phyloP scores from a whole-genome alignment of 148 eudicot species.

The Rhododendron simsii region DNA sequence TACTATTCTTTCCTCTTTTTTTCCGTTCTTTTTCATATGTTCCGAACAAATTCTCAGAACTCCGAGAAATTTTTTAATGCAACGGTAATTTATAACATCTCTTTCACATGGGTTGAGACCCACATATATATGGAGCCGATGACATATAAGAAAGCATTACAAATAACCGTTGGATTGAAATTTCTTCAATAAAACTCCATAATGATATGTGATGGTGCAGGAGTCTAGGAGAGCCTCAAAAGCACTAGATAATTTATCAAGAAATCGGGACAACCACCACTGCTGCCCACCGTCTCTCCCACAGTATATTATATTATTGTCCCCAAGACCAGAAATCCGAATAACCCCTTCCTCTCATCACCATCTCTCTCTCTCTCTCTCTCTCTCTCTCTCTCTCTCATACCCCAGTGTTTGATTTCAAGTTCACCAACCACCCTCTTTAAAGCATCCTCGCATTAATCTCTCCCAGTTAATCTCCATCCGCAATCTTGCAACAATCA shows the following conservation, averaged over 20 bases:
- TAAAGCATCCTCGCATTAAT: not conserved
- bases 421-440: not conserved
- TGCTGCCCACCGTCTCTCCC: not conserved
- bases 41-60: no score
- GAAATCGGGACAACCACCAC: not conserved
- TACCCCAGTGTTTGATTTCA: not conserved
- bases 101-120: no score
- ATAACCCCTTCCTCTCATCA: not conserved
- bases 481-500: conserved; percentile 3
- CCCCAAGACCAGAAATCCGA: not conserved
- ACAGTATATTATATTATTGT: not conserved
- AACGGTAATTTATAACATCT: no score
- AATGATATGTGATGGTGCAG: not conserved
- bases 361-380: not conserved
- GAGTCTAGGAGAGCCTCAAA: not conserved
- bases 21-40: not conserved
- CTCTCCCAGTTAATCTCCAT: not conserved
- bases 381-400: not conserved
- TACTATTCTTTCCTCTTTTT: no score
- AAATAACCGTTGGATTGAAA: no score
- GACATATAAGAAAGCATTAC: no score
- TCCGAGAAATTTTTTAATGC: no score
- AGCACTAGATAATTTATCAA: not conserved
- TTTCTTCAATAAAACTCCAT: no score
- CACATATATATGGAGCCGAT: no score